These are phyloP conservation scores for Penicillium silybi DNA, from an alignment of 495 filamentous ascomycete species.

Conservation along the genomic window DNA sequence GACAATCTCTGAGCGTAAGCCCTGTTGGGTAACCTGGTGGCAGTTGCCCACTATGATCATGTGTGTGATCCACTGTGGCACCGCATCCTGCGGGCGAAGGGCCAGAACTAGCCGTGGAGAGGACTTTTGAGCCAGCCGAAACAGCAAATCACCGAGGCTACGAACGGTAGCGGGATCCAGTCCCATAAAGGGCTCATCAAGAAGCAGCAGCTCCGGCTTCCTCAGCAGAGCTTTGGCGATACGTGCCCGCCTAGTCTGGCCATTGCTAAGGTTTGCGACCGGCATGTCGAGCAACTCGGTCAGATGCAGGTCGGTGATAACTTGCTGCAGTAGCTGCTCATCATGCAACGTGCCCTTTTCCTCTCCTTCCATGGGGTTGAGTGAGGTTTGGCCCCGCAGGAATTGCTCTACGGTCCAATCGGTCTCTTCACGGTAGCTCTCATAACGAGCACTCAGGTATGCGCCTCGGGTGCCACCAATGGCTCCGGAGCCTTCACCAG, in stretches of 20 bases:
- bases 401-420: conserved; percentile 83
- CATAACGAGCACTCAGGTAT: conserved; percentile 90
- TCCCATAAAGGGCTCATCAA: conserved; percentile 98
- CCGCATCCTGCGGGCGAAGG: conserved; percentile 74
- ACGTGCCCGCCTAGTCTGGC: conserved; percentile 79
- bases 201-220: conserved; percentile 72
- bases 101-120: conserved; percentile 71
- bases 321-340: conserved; percentile 46
- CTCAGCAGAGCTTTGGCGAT: conserved; percentile 81
- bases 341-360: conserved; percentile 43
- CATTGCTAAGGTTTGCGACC: conserved; percentile 85
- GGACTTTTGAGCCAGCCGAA: conserved; percentile 56
- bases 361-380: conserved; percentile 63
- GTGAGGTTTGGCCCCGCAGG: conserved; percentile 68
- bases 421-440: conserved; percentile 77
- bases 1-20: conserved; percentile 12
- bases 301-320: conserved; percentile 65
- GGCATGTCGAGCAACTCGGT: conserved; percentile 67
- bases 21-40: conserved; percentile 50
- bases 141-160: conserved; percentile 65
- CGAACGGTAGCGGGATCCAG: conserved; percentile 76
- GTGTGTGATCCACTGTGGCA: conserved; percentile 90
- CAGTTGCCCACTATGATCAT: conserved; percentile 62
- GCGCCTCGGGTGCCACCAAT: conserved; percentile 61
- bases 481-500: conserved; percentile 52